Base-by-base conservation (phyloP, 164 flowering plant genomes). In the Berberis vulgaris region DNA sequence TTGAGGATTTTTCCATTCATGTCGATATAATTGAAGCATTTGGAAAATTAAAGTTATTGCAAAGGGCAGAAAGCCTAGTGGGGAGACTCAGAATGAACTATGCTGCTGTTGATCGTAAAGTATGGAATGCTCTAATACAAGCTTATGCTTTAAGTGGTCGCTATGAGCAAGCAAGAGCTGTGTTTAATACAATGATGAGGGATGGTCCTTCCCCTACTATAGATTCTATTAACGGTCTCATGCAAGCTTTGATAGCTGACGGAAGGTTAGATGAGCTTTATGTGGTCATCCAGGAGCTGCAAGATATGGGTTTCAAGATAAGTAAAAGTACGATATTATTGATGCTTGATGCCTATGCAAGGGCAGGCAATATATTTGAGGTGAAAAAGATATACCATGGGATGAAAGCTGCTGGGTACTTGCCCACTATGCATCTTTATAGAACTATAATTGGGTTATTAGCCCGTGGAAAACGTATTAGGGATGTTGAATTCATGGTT, bases 381-480 rank as follows among this genome's bases (percentile, higher is more conserved):
- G 96, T 89, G 42, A 89, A 87, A 80, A 95, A 91, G 71, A 81
- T 95, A 77, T 91, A 95, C 67, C 74, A 79, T 70, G 96, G 99
- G 40, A 91, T 95, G 99, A 95, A 81, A 69, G 95, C 97, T 71
- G 90, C 96, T 12, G 99, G 97, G 49, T 88, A 87, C 79, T 74
- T 91, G 65, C 99, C 99, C 42, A 84, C 89, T 44, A 87, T 95
- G 91, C 87, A 89, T 81, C 88, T 89, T 58, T 95, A 86, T 65
- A 84, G 87, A 75, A 76, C 78, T 49, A 87, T 91, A 80, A 79
- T 89, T 62, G 81, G 74, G 39, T 74, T 95, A 74, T 64, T 89
- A 6, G 80, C 90, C 61, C 79, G 77, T 70, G 91, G 79, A 67
- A 89, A 83, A 73, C 76, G 78, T 62, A 90, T 87, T n/a, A 83